Evolutionary conservation across 2,329 filamentous ascomycete genomes (phyloP).

Genomic region (Capronia coronata): DNA sequence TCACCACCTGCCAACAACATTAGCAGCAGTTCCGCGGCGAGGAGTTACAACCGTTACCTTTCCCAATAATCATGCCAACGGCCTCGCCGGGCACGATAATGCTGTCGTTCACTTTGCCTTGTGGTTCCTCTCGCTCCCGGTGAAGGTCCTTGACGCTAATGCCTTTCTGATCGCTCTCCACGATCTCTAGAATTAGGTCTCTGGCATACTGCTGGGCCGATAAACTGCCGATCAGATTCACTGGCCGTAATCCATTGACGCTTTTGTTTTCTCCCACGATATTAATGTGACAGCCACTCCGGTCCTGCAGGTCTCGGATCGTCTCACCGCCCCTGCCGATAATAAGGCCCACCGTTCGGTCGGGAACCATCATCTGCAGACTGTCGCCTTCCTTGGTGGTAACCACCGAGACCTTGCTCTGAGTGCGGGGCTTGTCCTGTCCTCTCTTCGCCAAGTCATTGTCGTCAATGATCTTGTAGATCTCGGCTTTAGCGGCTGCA

Average conservation of each 20-base stretch:
- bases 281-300: conserved; percentile 90
- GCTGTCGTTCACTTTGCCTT: conserved; percentile 65
- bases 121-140: conserved; percentile 38
- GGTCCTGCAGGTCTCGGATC: conserved; percentile 84
- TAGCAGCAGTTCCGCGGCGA: conserved; percentile 6
- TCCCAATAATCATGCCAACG: conserved; percentile 94
- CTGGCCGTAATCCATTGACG: conserved; percentile 78
- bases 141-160: conserved; percentile 31
- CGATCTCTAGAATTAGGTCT: conserved; percentile 85
- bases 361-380: conserved; percentile 89
- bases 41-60: conserved; percentile 45
- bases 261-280: conserved; percentile 92
- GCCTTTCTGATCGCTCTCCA: conserved; percentile 65
- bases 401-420: conserved; percentile 20
- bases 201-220: conserved; percentile 71
- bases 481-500: conserved; percentile 71
- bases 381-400: conserved; percentile 67
- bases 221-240: conserved; percentile 78
- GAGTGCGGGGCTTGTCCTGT: conserved; percentile 21
- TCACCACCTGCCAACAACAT: conserved; percentile 56
- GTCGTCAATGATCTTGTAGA: conserved; percentile 82
- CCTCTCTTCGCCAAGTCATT: conserved; percentile 55
- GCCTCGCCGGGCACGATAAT: conserved; percentile 84
- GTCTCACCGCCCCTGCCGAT: conserved; percentile 92
- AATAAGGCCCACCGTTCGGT: conserved; percentile 85